Percentiles rank a stretch among this genome's conserved stretches.
Conservation (phyloP, 352 stramenopile genomes). For the Globisporangium middletonii region DNA sequence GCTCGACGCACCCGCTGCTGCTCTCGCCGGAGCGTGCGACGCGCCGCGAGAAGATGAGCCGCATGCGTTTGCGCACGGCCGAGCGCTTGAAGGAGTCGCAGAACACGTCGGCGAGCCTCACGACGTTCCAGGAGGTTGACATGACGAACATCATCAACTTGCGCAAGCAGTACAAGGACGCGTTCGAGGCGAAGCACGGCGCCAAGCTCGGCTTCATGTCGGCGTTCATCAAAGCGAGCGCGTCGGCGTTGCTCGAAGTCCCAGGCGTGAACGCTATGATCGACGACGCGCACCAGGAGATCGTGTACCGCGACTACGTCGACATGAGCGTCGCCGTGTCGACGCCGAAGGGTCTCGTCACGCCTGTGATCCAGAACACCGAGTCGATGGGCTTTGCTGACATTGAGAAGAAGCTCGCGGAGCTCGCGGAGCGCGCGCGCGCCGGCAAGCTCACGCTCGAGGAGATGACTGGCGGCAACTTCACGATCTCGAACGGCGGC, state of each 20-base stretch:
- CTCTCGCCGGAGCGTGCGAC: conserved; percentile 39
- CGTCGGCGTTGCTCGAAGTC: conserved; percentile 89
- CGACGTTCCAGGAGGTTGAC: conserved; percentile 99
- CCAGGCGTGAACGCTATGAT: conserved; percentile 98
- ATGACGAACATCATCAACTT: conserved; percentile 97
- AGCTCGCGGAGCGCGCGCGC: conserved; percentile 85
- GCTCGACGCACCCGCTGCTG: conserved; percentile 28
- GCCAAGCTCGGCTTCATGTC: conserved; percentile 99
- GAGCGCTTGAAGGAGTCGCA: conserved; percentile 97
- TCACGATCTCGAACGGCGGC: conserved; percentile 99
- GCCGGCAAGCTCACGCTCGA: conserved; percentile 74
- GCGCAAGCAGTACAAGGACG: conserved; percentile 93
- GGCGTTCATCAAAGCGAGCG: conserved; percentile 96
- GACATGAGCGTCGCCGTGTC: conserved; percentile 98
- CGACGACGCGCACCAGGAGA: conserved; percentile 96
- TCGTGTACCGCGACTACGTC: conserved; percentile 98
- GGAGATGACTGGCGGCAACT: conserved; percentile 96
- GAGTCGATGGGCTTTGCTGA: conserved; percentile 98
- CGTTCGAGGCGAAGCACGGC: conserved; percentile 97
- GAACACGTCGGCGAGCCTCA: conserved; percentile 97
- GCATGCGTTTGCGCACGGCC: conserved; percentile 97
- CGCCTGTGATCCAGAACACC: conserved; percentile 97
- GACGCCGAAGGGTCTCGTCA: conserved; percentile 95
- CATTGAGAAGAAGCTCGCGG: conserved; percentile 95
- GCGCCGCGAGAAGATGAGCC: conserved; percentile 97